These are phyloP conservation scores for Corynespora cassiicola DNA, from an alignment of 2,329 filamentous ascomycete species.

Conservation along the genomic window DNA sequence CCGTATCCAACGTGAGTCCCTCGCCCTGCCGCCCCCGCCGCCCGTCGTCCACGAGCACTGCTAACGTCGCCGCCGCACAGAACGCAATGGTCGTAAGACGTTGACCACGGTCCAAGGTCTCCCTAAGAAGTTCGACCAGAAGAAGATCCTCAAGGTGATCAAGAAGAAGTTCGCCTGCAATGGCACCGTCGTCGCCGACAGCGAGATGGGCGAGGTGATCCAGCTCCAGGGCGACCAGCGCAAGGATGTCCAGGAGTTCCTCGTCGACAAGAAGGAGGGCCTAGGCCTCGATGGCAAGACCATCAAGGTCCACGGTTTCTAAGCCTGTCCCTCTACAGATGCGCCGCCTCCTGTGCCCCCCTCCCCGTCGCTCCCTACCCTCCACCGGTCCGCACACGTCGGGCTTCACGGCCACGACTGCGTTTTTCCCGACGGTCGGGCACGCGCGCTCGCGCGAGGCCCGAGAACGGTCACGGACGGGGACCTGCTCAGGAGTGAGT, in stretches of 20 bases:
- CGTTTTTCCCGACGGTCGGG: no score
- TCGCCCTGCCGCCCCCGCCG: constrained; percentile 1
- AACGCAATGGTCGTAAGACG: constrained; percentile 99
- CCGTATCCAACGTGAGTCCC: constrained; percentile 92
- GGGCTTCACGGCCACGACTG: no score
- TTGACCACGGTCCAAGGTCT: constrained; percentile 99
- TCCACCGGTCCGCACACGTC: no score
- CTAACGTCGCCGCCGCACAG: constrained; percentile 62
- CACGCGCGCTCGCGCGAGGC: background rate
- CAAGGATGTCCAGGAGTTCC: constrained; percentile 97
- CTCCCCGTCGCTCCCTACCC: constrained; percentile 1
- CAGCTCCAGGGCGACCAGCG: constrained; percentile 99
- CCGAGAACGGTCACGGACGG: background rate
- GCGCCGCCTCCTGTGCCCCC: no score
- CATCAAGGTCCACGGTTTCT: constrained; percentile 76
- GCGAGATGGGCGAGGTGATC: constrained; percentile 98
- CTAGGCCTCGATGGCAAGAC: constrained; percentile 94
- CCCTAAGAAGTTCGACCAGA: constrained; percentile 98
- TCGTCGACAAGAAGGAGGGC: constrained; percentile 93
- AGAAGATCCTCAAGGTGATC: constrained; percentile 99
- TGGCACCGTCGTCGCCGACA: constrained; percentile 97
- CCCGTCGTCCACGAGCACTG: constrained; percentile 14
- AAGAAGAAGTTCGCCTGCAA: constrained; percentile 99
- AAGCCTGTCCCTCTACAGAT: constrained; percentile 22
- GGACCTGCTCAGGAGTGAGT: no score